Base-by-base conservation (phyloP, 768 basidiomycete species). In the Suillus paluster region DNA sequence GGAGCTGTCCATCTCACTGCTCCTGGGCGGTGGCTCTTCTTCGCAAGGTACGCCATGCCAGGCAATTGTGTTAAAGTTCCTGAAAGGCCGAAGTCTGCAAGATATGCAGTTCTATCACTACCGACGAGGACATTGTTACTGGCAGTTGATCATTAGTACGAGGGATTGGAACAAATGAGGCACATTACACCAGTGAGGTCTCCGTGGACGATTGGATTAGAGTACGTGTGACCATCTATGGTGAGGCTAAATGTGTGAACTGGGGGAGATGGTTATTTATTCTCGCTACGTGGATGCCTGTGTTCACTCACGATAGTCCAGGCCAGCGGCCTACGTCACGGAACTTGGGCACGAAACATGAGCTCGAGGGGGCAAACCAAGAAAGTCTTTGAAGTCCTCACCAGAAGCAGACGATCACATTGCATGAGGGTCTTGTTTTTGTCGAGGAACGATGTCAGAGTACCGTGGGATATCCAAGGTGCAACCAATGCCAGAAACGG, bases 21-120 rank as follows among this genome's bases (percentile, higher is more conserved):
- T 27, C 48, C 48, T 49, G 48, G 48, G 19, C 5, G 17, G 19
- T 9, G 79, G 8, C 27, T 34, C 12, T 8, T 30, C 6, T 7
- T 39, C 1, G 39, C 53, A 7, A 53, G 15, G 23, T 59, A 59
- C 19, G 50, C 41, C 68, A 73, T 5, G n/a, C 71, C 67, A 34
- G 73, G 67, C 58, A 75, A 70, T 57, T 78, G 75, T n/a, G 66
- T 66, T 10, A 77, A 67, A 52, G 81, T 75, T 38, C 65, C 78
- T 10, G 79, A 81, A 5, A 81, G 67, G 5, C 81, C 81, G 60
- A 82, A 82, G 59, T 82, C 81, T 59, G 76, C 77, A n/a, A 83
- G 64, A 12, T 71, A 73, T 5, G 75, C 79, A 21, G 71, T 74
- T 27, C 74, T 70, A 14, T 78, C 64, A 60, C 75, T 73, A 58